Conservation (phyloP, 2,329 filamentous ascomycete genomes). For the Clarireedia paspali region DNA sequence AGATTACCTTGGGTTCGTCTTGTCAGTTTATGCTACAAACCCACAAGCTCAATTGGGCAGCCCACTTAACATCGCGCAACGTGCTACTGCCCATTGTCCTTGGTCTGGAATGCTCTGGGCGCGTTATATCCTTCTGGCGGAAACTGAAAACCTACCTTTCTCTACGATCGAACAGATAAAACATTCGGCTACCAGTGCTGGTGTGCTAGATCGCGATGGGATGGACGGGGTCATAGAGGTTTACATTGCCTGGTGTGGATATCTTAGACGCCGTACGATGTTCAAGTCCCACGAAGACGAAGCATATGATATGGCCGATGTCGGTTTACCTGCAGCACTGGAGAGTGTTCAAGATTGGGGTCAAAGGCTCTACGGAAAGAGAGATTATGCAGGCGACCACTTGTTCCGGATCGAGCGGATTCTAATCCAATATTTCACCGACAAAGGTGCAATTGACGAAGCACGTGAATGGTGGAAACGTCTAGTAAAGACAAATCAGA, state of each 20-base stretch:
- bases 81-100: slow-evolving; percentile 83
- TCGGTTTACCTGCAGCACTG: slow-evolving; percentile 77
- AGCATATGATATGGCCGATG: slow-evolving; percentile 81
- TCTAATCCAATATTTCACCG: slow-evolving; percentile 83
- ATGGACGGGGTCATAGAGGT: slow-evolving; percentile 86
- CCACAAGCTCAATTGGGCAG: slow-evolving; percentile 35
- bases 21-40: slow-evolving; percentile 15
- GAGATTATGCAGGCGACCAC: slow-evolving; percentile 76
- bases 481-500: slow-evolving; percentile 58
- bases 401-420: slow-evolving; percentile 85
- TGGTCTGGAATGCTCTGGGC: slow-evolving; percentile 92
- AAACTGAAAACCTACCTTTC: slow-evolving; percentile 69
- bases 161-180: slow-evolving; percentile 83
- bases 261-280: slow-evolving; percentile 80
- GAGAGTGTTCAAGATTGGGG: slow-evolving; percentile 76
- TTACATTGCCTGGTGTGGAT: slow-evolving; percentile 91
- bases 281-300: slow-evolving; percentile 66
- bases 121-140: slow-evolving; percentile 76
- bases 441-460: slow-evolving; percentile 68
- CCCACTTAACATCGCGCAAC: slow-evolving; percentile 64
- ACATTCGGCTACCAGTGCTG: slow-evolving; percentile 80
- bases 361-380: slow-evolving; percentile 62
- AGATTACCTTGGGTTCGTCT: slow-evolving; percentile 48
- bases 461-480: slow-evolving; percentile 73
- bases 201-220: slow-evolving; percentile 75